phyloP scores from a whole-genome alignment of 2,329 filamentous ascomycete species.

The Penicillium sp. region DNA sequence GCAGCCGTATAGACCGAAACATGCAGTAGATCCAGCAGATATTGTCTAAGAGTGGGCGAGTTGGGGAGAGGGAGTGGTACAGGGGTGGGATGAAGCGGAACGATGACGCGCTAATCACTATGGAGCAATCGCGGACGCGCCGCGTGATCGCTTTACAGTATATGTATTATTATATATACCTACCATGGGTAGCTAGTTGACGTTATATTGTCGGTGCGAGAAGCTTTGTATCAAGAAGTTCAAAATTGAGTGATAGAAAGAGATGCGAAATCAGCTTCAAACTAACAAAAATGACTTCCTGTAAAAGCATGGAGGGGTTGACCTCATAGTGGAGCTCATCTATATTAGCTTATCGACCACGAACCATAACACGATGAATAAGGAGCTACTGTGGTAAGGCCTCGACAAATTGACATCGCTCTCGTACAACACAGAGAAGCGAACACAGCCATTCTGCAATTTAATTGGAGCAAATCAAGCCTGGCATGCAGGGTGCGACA shows the following conservation, averaged over 20 bases:
- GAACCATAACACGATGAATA: background rate
- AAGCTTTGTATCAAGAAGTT: too few species aligned
- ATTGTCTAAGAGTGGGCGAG: background rate
- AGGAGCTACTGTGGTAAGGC: background rate
- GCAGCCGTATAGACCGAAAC: constrained; percentile 27
- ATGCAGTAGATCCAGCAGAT: constrained; percentile 26
- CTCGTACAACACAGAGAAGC: background rate
- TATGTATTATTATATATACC: too few species aligned
- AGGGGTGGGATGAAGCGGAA: constrained; percentile 3
- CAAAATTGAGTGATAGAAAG: background rate
- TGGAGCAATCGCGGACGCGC: background rate
- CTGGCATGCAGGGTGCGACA: constrained; percentile 13
- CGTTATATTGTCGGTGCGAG: too few species aligned
- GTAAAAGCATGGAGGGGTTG: too few species aligned
- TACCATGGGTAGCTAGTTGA: too few species aligned
- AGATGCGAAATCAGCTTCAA: background rate
- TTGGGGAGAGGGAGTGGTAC: background rate
- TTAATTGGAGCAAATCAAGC: background rate
- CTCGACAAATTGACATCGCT: background rate
- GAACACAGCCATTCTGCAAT: background rate
- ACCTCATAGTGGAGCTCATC: background rate
- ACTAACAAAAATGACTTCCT: too few species aligned
- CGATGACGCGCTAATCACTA: constrained; percentile 6
- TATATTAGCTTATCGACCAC: background rate
- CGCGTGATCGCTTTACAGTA: background rate